phyloP scores from a whole-genome alignment of 2,329 filamentous ascomycete genomes.

The Elsinoe fawcettii region DNA sequence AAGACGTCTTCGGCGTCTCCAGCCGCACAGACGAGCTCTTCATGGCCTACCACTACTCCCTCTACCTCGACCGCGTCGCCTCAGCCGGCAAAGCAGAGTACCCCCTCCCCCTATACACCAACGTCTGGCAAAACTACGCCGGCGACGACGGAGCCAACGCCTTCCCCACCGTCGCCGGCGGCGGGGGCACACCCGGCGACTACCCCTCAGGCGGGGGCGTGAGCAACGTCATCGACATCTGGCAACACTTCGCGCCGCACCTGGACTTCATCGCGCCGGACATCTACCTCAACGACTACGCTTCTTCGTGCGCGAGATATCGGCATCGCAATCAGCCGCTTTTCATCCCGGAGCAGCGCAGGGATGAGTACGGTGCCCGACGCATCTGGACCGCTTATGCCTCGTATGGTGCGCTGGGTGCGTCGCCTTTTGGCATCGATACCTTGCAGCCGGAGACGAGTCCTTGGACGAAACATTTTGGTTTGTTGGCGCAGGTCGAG shows the following conservation, averaged over 20 bases:
- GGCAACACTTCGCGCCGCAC: conserved; percentile 35
- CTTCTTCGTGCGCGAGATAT: conserved; percentile 38
- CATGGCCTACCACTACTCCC: conserved; percentile 41
- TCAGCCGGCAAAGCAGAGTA: conserved; percentile 36
- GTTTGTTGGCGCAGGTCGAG: conserved; percentile 31
- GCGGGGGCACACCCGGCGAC: conserved; percentile 37
- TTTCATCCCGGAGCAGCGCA: conserved; percentile 47
- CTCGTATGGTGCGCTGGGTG: conserved; percentile 34
- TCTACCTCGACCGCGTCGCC: conserved; percentile 37
- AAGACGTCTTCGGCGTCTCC: conserved; percentile 34
- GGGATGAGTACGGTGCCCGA: conserved; percentile 41
- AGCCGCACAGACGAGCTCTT: conserved; percentile 39
- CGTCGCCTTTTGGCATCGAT: conserved; percentile 38
- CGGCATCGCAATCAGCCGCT: conserved; percentile 38
- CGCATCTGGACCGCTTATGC: conserved; percentile 39
- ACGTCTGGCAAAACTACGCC: conserved; percentile 41
- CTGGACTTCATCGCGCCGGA: conserved; percentile 44
- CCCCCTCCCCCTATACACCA: conserved; percentile 38
- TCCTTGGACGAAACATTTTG: conserved; percentile 36
- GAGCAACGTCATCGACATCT: conserved; percentile 39
- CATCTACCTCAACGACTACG: conserved; percentile 44
- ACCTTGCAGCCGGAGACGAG: conserved; percentile 30
- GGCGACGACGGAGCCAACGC: conserved; percentile 28
- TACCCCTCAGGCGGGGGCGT: conserved; percentile 44
- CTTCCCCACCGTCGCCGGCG: conserved; percentile 35